phyloP scores from a whole-genome alignment of 176 grass and related monocot species.

The Stipa capillata region DNA sequence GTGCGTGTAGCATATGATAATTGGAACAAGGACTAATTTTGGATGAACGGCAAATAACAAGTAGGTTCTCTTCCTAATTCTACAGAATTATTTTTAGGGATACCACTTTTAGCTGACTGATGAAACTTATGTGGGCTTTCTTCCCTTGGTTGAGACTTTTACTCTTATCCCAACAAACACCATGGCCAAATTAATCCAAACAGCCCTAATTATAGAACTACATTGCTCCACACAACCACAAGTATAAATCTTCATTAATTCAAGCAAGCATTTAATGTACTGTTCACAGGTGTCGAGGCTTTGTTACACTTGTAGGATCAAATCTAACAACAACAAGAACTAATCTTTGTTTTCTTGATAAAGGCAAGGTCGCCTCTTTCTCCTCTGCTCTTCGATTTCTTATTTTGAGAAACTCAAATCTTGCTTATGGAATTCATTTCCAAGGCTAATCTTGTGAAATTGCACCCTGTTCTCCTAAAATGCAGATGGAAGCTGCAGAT shows the following conservation, averaged over 20 bases:
- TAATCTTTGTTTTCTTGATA: background rate
- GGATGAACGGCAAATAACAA: no score
- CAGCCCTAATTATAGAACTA: conserved; percentile 18
- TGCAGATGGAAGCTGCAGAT: conserved; percentile 33
- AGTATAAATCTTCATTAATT: background rate
- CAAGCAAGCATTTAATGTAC: background rate
- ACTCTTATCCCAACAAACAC: conserved; percentile 11
- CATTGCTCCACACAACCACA: no score
- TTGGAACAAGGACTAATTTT: no score
- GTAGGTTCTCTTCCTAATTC: no score
- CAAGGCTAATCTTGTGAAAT: background rate
- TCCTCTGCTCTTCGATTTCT: background rate
- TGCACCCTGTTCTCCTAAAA: background rate
- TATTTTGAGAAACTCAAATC: background rate
- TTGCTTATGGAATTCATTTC: background rate
- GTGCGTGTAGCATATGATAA: no score
- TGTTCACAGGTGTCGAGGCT: background rate
- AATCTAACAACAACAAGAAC: background rate
- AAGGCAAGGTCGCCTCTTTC: background rate
- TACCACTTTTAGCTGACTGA: background rate
- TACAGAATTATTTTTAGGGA: no score
- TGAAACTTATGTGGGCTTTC: background rate
- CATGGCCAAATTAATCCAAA: background rate
- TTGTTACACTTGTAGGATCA: background rate
- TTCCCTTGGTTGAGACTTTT: background rate